Conservation (phyloP, 305 asterid genomes). For the Nicotiana rustica region DNA sequence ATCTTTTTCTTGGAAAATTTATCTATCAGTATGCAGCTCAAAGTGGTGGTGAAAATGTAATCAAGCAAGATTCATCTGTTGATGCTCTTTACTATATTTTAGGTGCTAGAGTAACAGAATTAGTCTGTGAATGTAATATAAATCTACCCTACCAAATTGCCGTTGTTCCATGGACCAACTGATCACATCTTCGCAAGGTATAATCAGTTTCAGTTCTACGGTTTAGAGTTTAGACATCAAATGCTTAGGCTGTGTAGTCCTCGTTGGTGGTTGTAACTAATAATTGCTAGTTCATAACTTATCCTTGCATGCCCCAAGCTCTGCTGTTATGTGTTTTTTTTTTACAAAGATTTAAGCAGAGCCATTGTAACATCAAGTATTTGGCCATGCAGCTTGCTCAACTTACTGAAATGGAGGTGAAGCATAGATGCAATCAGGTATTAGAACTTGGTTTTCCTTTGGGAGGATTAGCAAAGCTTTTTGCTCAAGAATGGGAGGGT, state of each 20-base stretch:
- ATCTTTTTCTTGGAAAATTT: background rate
- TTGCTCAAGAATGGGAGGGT: constrained; percentile 98
- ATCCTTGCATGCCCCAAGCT: background rate
- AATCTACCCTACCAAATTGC: background rate
- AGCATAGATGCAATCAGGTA: constrained; percentile 88
- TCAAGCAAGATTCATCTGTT: background rate
- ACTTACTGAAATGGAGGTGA: constrained; percentile 92
- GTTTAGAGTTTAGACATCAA: constrained; percentile 12
- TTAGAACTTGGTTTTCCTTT: constrained; percentile 91
- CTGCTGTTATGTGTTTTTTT: background rate
- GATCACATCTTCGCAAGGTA: background rate
- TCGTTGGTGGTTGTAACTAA: constrained; percentile 1
- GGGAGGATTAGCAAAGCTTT: constrained; percentile 85
- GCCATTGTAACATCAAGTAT: background rate
- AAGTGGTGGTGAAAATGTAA: background rate
- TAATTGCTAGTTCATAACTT: background rate
- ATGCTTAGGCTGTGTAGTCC: background rate
- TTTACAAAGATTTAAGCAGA: background rate
- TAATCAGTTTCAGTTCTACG: background rate
- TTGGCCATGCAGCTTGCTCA: constrained; percentile 68
- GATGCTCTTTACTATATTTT: background rate
- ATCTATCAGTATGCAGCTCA: background rate
- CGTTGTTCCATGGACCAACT: background rate
- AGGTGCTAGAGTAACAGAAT: background rate
- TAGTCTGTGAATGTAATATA: background rate